Evolutionary conservation across 139 green algal genomes (phyloP).

Genomic region (Protoeuglena noctilucae): DNA sequence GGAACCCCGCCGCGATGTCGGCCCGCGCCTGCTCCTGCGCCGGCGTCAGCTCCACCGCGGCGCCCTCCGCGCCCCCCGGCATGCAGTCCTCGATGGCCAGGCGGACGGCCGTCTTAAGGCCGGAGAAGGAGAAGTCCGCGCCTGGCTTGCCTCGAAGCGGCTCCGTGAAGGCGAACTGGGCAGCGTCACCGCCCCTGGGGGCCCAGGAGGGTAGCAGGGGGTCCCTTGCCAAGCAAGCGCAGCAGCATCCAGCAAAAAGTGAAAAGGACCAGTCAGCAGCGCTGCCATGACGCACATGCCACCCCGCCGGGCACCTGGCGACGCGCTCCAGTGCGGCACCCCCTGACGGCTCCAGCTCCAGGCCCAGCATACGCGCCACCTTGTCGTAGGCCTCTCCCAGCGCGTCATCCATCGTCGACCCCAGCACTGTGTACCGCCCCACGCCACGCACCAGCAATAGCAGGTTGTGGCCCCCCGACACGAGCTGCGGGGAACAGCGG

Average conservation of each 20-base stretch:
- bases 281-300: too few relatives aligned
- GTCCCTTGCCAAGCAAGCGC: too few relatives aligned
- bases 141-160: neutral
- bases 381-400: conserved; percentile 96
- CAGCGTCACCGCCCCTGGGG: neutral
- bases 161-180: neutral
- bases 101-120: conserved; percentile 78
- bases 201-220: too few relatives aligned
- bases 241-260: too few relatives aligned
- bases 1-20: conserved; percentile 86
- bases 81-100: conserved; percentile 45
- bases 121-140: conserved; percentile 84
- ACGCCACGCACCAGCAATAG: conserved; percentile 73
- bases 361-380: conserved; percentile 72
- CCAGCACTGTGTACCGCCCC: conserved; percentile 76
- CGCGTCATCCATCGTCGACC: conserved; percentile 81
- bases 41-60: neutral
- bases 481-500: too few relatives aligned
- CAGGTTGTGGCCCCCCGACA: conserved; percentile 88
- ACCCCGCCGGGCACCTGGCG: too few relatives aligned
- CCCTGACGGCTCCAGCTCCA: conserved; percentile 57
- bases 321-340: conserved; percentile 64
- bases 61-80: too few relatives aligned
- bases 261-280: too few relatives aligned
- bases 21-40: conserved; percentile 32